Evolutionary conservation across 2,329 filamentous ascomycete species (phyloP).

Genomic region (Colletotrichum sp.): DNA sequence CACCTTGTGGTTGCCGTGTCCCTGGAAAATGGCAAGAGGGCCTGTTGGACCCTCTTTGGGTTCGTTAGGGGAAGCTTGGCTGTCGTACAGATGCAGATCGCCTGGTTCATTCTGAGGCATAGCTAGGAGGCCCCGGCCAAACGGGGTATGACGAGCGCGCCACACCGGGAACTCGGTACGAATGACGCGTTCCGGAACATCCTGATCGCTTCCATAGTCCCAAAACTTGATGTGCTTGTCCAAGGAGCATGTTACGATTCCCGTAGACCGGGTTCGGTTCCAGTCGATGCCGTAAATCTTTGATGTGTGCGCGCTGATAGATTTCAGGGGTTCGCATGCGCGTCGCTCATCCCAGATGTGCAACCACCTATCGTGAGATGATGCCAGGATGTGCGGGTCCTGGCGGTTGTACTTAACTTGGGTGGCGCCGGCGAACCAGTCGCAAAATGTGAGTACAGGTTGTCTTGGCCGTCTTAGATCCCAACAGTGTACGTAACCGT

Average conservation of each 20-base stretch:
- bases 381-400: constrained; percentile 85
- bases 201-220: constrained; percentile 71
- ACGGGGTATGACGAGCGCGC: constrained; percentile 90
- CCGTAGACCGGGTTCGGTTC: constrained; percentile 78
- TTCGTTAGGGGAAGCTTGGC: constrained; percentile 51
- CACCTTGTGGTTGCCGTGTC: constrained; percentile 71
- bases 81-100: constrained; percentile 84
- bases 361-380: constrained; percentile 85
- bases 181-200: constrained; percentile 77
- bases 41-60: constrained; percentile 48
- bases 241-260: constrained; percentile 85
- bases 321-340: constrained; percentile 77
- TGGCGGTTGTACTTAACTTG: constrained; percentile 96
- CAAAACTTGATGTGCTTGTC: constrained; percentile 94
- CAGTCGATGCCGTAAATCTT: constrained; percentile 97
- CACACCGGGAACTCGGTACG: constrained; percentile 86
- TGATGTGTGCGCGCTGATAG: constrained; percentile 86
- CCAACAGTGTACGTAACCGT: constrained; percentile 93
- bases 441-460: constrained; percentile 81
- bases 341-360: constrained; percentile 91
- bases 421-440: constrained; percentile 92
- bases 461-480: constrained; percentile 78
- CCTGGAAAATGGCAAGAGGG: constrained; percentile 63
- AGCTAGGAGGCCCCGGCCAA: constrained; percentile 82
- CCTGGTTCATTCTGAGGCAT: constrained; percentile 93